Conservation (phyloP, 2,329 filamentous ascomycete genomes). For the Phialophora expanda region DNA sequence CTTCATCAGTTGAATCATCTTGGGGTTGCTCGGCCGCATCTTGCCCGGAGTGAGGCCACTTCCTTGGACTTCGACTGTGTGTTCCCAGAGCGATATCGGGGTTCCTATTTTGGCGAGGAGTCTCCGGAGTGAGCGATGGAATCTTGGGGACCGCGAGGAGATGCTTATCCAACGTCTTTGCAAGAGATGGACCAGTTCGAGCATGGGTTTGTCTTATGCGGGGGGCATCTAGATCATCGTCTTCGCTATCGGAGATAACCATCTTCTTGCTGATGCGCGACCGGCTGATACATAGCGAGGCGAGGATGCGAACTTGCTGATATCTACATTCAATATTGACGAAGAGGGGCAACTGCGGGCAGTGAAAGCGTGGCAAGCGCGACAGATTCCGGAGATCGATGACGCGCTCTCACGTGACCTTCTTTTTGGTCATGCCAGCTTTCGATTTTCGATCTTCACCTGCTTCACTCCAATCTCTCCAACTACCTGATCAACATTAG, state of each 20-base stretch:
- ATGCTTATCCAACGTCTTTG: slow-evolving; percentile 16
- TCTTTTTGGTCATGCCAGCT: background rate
- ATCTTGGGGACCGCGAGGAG: background rate
- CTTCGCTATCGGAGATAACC: slow-evolving; percentile 36
- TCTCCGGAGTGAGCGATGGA: slow-evolving; percentile 1
- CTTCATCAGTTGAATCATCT: slow-evolving; percentile 30
- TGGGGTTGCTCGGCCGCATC: slow-evolving; percentile 2
- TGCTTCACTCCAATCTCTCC: background rate
- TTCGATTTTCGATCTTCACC: background rate
- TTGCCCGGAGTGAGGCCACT: slow-evolving; percentile 6
- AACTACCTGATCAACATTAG: background rate
- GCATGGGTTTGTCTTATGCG: slow-evolving; percentile 17
- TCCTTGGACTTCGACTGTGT: slow-evolving; percentile 11
- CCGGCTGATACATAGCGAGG: background rate
- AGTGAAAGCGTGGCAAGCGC: background rate
- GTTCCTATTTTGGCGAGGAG: slow-evolving; percentile 11
- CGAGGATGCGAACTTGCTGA: background rate
- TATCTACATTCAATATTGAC: background rate
- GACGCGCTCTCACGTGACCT: slow-evolving; percentile 5
- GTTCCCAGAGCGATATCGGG: slow-evolving; percentile 13
- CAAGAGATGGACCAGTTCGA: background rate
- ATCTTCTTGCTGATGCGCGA: slow-evolving; percentile 12
- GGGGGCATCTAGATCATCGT: slow-evolving; percentile 32
- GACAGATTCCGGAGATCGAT: background rate
- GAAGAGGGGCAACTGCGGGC: background rate